phyloP scores from a whole-genome alignment of 371 early-diverging fungal genomes.

The Apophysomyces elegans region DNA sequence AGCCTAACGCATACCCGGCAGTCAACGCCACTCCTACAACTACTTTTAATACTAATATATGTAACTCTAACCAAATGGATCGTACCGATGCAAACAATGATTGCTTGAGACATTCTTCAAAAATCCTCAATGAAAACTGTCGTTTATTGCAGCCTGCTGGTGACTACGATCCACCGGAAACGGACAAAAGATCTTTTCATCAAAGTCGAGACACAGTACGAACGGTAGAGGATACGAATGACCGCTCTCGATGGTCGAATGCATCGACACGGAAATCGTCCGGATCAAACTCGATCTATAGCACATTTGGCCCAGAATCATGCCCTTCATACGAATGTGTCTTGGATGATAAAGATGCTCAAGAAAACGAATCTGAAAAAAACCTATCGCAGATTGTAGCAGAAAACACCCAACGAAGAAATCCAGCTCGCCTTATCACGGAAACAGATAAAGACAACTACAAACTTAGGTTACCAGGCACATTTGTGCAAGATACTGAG shows the following conservation, averaged over 20 bases:
- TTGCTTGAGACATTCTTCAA: neutral
- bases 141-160: constrained; percentile 7
- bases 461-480: neutral
- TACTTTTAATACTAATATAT: neutral
- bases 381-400: constrained; percentile 19
- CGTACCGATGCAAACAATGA: neutral
- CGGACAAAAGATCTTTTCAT: constrained; percentile 1
- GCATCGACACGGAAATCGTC: constrained; percentile 40
- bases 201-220: constrained; percentile 4
- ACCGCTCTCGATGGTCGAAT: constrained; percentile 31
- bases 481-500: constrained; percentile 5
- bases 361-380: neutral
- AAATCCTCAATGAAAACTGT: neutral
- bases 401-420: constrained; percentile 27
- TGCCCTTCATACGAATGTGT: constrained; percentile 14
- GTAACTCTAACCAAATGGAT: neutral
- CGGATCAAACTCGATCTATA: constrained; percentile 43
- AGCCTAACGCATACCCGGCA: neutral
- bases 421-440: constrained; percentile 17
- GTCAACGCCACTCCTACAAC: neutral
- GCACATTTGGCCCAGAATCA: constrained; percentile 39
- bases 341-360: neutral
- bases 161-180: neutral
- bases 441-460: neutral
- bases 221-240: neutral